Conservation (phyloP, 2,329 filamentous ascomycete genomes). For the Fusarium metavorans region DNA sequence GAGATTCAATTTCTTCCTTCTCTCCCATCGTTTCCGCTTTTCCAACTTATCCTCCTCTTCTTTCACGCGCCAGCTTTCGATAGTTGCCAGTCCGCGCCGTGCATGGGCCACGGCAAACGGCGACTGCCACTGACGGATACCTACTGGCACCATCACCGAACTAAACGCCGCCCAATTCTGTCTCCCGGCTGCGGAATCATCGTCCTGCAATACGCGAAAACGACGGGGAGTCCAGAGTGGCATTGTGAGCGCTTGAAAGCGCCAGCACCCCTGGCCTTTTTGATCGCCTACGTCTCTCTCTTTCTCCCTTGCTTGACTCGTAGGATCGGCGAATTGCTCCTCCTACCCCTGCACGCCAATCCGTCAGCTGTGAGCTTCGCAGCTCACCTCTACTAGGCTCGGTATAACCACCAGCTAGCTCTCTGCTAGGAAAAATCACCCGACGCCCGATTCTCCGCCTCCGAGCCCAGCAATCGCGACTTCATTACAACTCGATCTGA, state of each 20-base stretch:
- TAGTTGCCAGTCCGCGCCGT: conserved; percentile 16
- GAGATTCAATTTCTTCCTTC: background rate
- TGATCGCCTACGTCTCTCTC: background rate
- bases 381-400: conserved; percentile 17
- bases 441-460: conserved; percentile 5
- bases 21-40: background rate
- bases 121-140: conserved; percentile 6
- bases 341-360: conserved; percentile 9
- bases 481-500: conserved; percentile 7
- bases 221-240: background rate
- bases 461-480: background rate
- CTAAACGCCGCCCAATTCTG: conserved; percentile 9
- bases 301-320: conserved; percentile 13
- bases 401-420: conserved; percentile 18
- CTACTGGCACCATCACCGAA: conserved; percentile 25
- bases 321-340: conserved; percentile 20
- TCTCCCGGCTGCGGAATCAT: background rate
- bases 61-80: conserved; percentile 4
- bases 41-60: conserved; percentile 13
- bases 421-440: conserved; percentile 10
- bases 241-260: conserved; percentile 12
- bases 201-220: background rate
- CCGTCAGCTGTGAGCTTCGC: conserved; percentile 20
- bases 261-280: conserved; percentile 3
- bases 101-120: conserved; percentile 27